Base-by-base conservation (phyloP, 2,329 filamentous ascomycete species). In the Ceratocystis alfenasii region DNA sequence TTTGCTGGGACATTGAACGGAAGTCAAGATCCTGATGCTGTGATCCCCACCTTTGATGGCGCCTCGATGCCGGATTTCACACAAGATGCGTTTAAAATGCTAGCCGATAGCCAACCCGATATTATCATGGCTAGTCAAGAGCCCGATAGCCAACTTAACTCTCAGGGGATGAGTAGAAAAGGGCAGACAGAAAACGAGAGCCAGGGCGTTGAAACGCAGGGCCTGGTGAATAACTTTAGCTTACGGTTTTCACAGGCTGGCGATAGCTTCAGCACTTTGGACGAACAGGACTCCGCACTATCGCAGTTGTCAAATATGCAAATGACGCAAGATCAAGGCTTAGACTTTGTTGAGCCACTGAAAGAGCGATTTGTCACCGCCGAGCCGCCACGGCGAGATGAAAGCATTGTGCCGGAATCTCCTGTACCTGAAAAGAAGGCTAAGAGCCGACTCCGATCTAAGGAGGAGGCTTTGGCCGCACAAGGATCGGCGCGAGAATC, bases 1-100 rank as follows among this genome's bases (percentile, higher is more conserved):
- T 96, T 96, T 73, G 89, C 88, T 4, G 90, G 90, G 12, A 96
- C 91, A 0, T 88, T 96, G 84, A 90, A 89, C 61, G 85, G 78
- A 73, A 84, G 80, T 70, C 81, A 84, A 70, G 66, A 66, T 36
- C 67, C 68, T n/a, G 73, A 70, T 7, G 74, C 74, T 45, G 76
- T 74, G 0, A 74, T 46, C 12, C 25, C 28, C 8, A 48, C 59
- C 15, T 67, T 65, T 50, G 33, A 50, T 12, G 62, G 55, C 12
- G 48, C 30, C 15, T 64, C 64, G 4, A 66, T 68, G 64, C 67
- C 67, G 10, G 67, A 66, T 12, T 68, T 68, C 12, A 66, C 61
- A n/a, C 66, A 65, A 36, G 60, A 59, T 30, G 59, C 60, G 71
- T 70, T 20, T 70, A 72, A 15, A 69, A 69, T 15, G 71, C 68